phyloP scores from a whole-genome alignment of 495 filamentous ascomycete genomes.

The Hypoxylon cercidicola region DNA sequence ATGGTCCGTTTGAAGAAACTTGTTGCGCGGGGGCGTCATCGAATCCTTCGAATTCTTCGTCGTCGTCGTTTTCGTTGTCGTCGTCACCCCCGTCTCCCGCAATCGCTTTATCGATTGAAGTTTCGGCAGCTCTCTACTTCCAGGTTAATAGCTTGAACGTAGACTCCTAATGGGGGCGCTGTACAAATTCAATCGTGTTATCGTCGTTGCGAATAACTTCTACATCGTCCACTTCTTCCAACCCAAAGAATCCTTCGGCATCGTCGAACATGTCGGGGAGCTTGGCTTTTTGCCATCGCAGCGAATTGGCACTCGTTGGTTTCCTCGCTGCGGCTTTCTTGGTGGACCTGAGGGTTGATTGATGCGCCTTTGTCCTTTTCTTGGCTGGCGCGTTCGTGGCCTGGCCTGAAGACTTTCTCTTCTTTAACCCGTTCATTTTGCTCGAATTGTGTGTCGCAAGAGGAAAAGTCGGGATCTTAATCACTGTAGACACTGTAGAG shows the following conservation, averaged over 20 bases:
- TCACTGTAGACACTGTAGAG: conserved; percentile 6
- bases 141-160: background rate
- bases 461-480: conserved; percentile 7
- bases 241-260: conserved; percentile 91
- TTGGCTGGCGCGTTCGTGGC: conserved; percentile 44
- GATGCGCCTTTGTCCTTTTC: conserved; percentile 61
- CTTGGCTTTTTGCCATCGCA: conserved; percentile 83
- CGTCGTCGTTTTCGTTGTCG: background rate
- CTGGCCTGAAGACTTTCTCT: conserved; percentile 55
- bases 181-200: conserved; percentile 64
- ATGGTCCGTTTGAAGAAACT: background rate
- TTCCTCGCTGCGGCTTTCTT: conserved; percentile 45
- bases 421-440: conserved; percentile 53
- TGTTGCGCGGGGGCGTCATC: conserved; percentile 49
- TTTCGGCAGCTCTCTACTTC: conserved; percentile 26
- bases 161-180: conserved; percentile 22
- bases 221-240: conserved; percentile 93
- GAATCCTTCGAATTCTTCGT: conserved; percentile 66
- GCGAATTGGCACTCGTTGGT: conserved; percentile 65
- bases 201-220: conserved; percentile 73
- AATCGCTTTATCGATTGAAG: conserved; percentile 7
- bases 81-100: conserved; percentile 42
- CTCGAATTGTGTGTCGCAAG: background rate
- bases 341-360: conserved; percentile 15
- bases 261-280: conserved; percentile 89